phyloP scores from a whole-genome alignment of 257 asterid genomes.

The Dorcoceras hygrometricum region DNA sequence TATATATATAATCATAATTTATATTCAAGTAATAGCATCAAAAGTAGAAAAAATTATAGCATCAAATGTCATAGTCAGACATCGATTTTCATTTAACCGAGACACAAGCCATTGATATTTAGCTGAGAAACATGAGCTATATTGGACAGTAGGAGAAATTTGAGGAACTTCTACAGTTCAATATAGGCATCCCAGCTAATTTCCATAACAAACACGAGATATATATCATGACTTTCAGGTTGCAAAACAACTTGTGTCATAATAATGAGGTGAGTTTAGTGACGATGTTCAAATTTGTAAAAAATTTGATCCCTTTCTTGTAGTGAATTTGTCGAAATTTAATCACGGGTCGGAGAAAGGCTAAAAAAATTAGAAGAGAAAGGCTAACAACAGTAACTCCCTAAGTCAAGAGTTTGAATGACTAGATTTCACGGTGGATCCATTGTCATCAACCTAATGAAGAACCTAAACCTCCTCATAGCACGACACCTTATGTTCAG shows the following conservation, averaged over 20 bases:
- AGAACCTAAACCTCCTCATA: neutral
- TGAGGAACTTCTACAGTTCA: neutral
- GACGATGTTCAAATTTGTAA: too few species aligned
- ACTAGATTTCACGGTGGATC: neutral
- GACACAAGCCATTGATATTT: neutral
- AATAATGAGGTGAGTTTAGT: too few species aligned
- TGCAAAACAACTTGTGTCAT: neutral
- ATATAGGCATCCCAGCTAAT: neutral
- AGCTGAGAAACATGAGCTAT: neutral
- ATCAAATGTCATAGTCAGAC: conserved; percentile 9
- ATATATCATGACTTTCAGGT: neutral
- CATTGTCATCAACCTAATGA: neutral
- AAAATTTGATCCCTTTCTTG: neutral
- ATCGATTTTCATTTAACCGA: conserved; percentile 20
- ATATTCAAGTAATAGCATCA: conserved; percentile 21
- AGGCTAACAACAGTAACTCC: neutral
- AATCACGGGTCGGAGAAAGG: neutral
- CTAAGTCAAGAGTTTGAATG: neutral
- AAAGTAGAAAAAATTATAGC: conserved; percentile 17
- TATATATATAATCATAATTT: conserved; percentile 35
- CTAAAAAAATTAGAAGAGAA: neutral
- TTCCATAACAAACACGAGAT: neutral
- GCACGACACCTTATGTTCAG: neutral
- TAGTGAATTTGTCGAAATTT: neutral
- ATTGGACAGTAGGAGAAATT: conserved; percentile 13